Conservation (phyloP, 2,329 filamentous ascomycete genomes). For the Fusarium sacchari region DNA sequence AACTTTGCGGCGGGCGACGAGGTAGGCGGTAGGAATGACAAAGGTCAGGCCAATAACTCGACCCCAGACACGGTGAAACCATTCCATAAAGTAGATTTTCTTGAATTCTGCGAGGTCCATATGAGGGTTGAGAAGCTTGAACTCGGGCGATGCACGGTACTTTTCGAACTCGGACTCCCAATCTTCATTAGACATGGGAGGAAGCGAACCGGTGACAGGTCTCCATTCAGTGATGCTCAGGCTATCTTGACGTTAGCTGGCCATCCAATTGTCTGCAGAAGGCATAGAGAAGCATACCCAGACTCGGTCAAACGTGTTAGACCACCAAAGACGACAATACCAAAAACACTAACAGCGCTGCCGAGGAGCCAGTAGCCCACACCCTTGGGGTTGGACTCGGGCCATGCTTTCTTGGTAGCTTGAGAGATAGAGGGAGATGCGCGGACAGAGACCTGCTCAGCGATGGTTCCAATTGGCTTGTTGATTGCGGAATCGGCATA, state of each 20-base stretch:
- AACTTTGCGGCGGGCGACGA: constrained; percentile 82
- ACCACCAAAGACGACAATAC: constrained; percentile 94
- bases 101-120: constrained; percentile 97
- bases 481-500: constrained; percentile 50
- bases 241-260: constrained; percentile 56
- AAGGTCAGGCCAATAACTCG: constrained; percentile 91
- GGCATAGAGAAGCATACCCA: constrained; percentile 67
- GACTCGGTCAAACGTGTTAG: constrained; percentile 95
- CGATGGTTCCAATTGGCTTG: constrained; percentile 43
- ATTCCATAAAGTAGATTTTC: constrained; percentile 99
- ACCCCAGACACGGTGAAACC: constrained; percentile 95
- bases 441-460: constrained; percentile 40
- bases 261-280: background rate
- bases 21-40: constrained; percentile 87
- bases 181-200: constrained; percentile 79
- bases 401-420: constrained; percentile 55
- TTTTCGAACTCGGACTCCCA: constrained; percentile 95
- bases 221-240: constrained; percentile 99
- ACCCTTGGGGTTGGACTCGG: constrained; percentile 74
- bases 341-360: constrained; percentile 93
- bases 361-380: constrained; percentile 94
- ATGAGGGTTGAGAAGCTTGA: constrained; percentile 87
- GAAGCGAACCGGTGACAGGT: constrained; percentile 91
- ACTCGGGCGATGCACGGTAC: constrained; percentile 93
- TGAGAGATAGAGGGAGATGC: constrained; percentile 36